Evolutionary conservation across 2,329 filamentous ascomycete genomes (phyloP), one percentile per base, ranked within the genome.

Genomic region (Fusarium tjaetaba): DNA sequence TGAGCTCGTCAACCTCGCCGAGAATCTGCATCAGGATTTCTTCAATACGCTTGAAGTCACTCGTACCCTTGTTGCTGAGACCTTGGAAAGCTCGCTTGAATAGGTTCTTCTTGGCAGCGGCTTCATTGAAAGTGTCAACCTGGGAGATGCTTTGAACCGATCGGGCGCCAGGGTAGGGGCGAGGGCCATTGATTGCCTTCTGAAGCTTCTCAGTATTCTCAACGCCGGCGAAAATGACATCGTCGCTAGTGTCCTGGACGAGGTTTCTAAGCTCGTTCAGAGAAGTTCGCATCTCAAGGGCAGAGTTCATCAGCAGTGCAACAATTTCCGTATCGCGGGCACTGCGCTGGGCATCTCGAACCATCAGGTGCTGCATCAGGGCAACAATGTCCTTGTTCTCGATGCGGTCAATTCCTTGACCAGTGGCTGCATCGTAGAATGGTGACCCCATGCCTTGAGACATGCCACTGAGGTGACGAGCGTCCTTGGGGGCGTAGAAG

Each of bases 311-410:
- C 38, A 99, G 89, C 1, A 96, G 96, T 52, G 98, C 94, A 24
- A 99, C 86, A 62, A 99, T 98, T 82, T 99, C 96, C 0, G 96
- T 98, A 78, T 99, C 96, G 49, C 96, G 90, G 51, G 96, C 96
- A 82, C 96, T 98, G 68, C 96, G 92, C 84, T 98, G 96, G 45
- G 96, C 96, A 84, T 99, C 96, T 41, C 96, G 93, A 72, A 98
- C 96, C 81, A 97, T 98, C 71, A 99, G 91, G 82, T 99, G 96
- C 80, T 99, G 96, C 96, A 99, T 99, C 69, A 99, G 86, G 30
- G 96, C 94, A 72, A 99, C 93, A 77, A 99, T 97, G 79, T 99
- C 96, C 84, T 97, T 96, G 51, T 95, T 97, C 81, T 98, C 93
- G 58, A 99, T 98, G 53, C 92, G 89, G 75, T 98, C 95, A 59